Base-by-base conservation (phyloP, 2,329 filamentous ascomycete genomes). In the Colletotrichum sp. region DNA sequence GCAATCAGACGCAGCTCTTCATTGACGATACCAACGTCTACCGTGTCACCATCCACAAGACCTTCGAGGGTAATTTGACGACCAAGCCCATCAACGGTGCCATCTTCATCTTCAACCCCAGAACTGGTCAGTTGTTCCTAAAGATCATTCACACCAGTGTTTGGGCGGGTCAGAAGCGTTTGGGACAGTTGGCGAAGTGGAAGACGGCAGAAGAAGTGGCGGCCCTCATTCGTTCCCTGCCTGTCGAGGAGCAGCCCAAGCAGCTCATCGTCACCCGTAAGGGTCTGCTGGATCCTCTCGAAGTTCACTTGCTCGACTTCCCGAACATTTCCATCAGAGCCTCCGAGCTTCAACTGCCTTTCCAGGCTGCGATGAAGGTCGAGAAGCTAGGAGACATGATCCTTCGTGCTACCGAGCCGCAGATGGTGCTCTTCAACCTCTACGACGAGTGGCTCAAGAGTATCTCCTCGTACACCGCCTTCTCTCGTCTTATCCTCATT, bases 301-400 rank as follows among this genome's bases (percentile, higher is more conserved):
- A 99, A 85, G 97, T 99, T 18, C 98, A 99, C 83, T 85, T 99
- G 82, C 93, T 99, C 57, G 98, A 99, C 84, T 99, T 99, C 90
- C 97, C 97, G 71, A 99, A 99, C 84, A 99, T 99, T 79, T 98
- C 97, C 4, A 99, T 99, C 80, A 95, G 97, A 80, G 97, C 97
- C 13, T 99, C 97, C 1, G 97, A 99, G 85, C 88, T 99, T 80
- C 97, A 99, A 85, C 89, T 99, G 78, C 97, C 97, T 3, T 99
- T 99, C 94, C 98, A 99, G 86, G 97, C 97, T 71, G 98, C 98
- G 1, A 99, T 99, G 96, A 99, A 99, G 90, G 96, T 99, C 3
- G 97, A 99, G 87, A 99, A 99, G 86, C 91, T 99, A 62, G 98
- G 96, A 79, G 98, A 99, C 87, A 98, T 99, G 96, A 99, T 99